Evolutionary conservation across 1,139 yeast genomes (phyloP), one percentile per base, ranked within the genome.

Genomic region (Nakaseomyces bracarensis): DNA sequence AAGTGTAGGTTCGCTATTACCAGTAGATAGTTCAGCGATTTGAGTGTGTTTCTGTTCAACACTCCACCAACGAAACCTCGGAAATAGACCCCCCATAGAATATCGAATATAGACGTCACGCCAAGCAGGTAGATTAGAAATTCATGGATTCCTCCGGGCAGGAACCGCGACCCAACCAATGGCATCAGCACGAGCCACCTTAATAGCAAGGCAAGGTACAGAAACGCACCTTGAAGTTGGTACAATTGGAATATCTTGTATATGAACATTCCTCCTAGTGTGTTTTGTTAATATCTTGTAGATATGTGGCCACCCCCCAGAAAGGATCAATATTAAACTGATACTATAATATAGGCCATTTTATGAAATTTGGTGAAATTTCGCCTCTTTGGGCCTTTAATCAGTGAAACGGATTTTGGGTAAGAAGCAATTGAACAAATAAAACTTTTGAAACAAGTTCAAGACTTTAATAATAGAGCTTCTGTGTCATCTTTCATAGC

Each of bases 81-180:
- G 48, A 54, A 49, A 47, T 55, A 34, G 37, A 45, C 20, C 39
- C 36, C 20, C 65, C 61, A 49, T 36, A 59, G 9, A 0, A 63
- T 29, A 45, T 58, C 65, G 3, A 48, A 37, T 0, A 46, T 20
- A 5, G 54, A 45, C 1, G 58, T 26, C 20, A 41, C 42, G 3
- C 54, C 44, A 37, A 57, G 42, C 10, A 57, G 35, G 15, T 47
- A 51, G 33, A 72, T 74, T 50, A 77, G 74, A 62, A 76, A 77
- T 50, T 75, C 81, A 39, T 82, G 83, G 11, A 80, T 76, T 1
- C 86, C 86, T 7, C 81, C 84, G 1, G 85, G 81, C 22, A 80
- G 60, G 51, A 77, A 80, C 49, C 66, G 68, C 35, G 75, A 61
- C 1, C 85, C 83, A 7, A 78, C 84, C 20, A 80, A 60, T 2